Conservation (phyloP, 1,284 basidiomycete species). For the Thecaphora thlaspeos region DNA sequence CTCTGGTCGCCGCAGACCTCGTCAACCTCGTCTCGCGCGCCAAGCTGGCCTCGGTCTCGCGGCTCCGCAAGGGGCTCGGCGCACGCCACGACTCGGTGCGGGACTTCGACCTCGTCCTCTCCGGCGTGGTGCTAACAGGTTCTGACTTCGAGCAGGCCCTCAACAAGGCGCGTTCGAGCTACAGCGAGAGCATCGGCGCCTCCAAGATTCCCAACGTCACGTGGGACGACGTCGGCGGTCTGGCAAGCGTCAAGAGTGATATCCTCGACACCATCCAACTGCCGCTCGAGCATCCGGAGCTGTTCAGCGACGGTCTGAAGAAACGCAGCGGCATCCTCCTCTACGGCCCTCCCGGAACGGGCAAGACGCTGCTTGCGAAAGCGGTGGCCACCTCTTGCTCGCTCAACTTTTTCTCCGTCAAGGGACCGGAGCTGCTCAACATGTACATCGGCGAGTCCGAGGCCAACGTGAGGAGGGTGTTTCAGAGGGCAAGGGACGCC, state of each 20-base stretch:
- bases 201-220: constrained; percentile 94
- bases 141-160: constrained; percentile 75
- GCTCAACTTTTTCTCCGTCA: constrained; percentile 62
- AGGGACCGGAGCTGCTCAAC: constrained; percentile 61
- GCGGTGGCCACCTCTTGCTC: constrained; percentile 68
- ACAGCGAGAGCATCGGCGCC: constrained; percentile 89
- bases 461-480: constrained; percentile 61
- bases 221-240: constrained; percentile 97
- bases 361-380: constrained; percentile 61
- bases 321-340: constrained; percentile 75
- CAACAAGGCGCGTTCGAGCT: constrained; percentile 72
- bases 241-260: constrained; percentile 83
- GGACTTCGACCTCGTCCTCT: constrained; percentile 51
- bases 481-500: constrained; percentile 60
- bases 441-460: constrained; percentile 62
- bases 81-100: constrained; percentile 3
- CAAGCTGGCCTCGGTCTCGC: constrained; percentile 65
- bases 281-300: constrained; percentile 87
- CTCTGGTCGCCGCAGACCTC: constrained; percentile 82
- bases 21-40: constrained; percentile 71
- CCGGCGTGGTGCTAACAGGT: constrained; percentile 67
- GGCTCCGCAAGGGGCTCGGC: constrained; percentile 59
- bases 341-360: constrained; percentile 61
- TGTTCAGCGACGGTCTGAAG: constrained; percentile 90
- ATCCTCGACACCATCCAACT: constrained; percentile 97